A percentile compares a stretch with the other conserved stretches of the same genome.
Conservation (phyloP, 768 basidiomycete genomes). For the Mycena rebaudengoi region DNA sequence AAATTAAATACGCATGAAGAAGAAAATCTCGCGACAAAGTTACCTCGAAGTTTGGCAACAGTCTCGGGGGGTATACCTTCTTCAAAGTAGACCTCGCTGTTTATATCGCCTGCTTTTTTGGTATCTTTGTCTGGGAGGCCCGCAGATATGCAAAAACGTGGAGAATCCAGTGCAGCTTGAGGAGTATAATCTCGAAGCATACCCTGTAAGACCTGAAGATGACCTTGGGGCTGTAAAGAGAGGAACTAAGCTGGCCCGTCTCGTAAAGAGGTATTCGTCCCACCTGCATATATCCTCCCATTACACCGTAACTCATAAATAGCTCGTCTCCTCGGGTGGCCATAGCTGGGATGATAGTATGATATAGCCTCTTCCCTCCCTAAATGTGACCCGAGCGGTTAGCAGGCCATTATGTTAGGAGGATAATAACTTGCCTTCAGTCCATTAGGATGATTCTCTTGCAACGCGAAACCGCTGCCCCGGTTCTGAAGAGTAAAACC, state of each 20-base stretch:
- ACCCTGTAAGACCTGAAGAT: conserved; percentile 93
- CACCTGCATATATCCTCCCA: conserved; percentile 93
- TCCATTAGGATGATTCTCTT: conserved; percentile 85
- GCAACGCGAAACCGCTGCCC: conserved; percentile 84
- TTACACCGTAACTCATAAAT: conserved; percentile 89
- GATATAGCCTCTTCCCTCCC: conserved; percentile 87
- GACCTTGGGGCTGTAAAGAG: conserved; percentile 82
- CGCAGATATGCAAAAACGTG: conserved; percentile 95
- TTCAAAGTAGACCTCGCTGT: conserved; percentile 90
- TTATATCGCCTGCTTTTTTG: conserved; percentile 69
- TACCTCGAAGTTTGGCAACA: conserved; percentile 73
- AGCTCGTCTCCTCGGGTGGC: conserved; percentile 81
- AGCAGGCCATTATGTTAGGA: not conserved
- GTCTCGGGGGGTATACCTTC: conserved; percentile 76
- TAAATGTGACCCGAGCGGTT: conserved; percentile 32
- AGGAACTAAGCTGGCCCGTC: not conserved
- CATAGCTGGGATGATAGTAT: conserved; percentile 94
- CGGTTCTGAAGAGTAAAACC: conserved; percentile 98
- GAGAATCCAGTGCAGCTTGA: conserved; percentile 93
- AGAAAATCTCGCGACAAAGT: not conserved
- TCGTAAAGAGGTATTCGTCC: conserved; percentile 8
- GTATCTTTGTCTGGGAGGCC: conserved; percentile 69
- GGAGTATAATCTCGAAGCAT: conserved; percentile 86
- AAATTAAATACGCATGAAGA: not conserved
- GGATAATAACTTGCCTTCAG: conserved; percentile 61